These are phyloP conservation scores for Cadophora sp. DNA, from an alignment of 2,329 filamentous ascomycete genomes.

Conservation along the genomic window DNA sequence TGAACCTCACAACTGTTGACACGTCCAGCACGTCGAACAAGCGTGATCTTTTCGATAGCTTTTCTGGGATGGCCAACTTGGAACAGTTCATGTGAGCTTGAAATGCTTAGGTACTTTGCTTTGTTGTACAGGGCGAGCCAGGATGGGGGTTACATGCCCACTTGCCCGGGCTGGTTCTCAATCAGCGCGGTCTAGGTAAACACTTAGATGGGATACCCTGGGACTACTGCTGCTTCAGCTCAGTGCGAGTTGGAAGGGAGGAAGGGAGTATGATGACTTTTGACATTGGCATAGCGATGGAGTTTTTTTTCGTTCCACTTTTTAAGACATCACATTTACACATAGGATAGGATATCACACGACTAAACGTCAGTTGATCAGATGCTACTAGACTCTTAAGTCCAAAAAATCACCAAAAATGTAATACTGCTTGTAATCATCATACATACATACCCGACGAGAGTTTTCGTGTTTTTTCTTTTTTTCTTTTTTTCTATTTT, in stretches of 20 bases:
- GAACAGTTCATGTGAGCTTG: constrained; percentile 18
- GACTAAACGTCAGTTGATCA: neutral
- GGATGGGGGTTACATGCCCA: neutral
- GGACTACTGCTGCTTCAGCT: neutral
- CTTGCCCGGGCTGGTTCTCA: too few relatives aligned
- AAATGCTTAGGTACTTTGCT: neutral
- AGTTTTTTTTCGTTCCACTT: constrained; percentile 26
- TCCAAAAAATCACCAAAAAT: too few relatives aligned
- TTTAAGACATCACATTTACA: neutral
- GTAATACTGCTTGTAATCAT: constrained; percentile 5
- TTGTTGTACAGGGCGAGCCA: neutral
- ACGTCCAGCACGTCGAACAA: constrained; percentile 26
- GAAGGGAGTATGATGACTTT: constrained; percentile 4
- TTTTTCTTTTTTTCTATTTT: too few relatives aligned
- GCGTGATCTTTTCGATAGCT: constrained; percentile 38
- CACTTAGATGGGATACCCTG: neutral
- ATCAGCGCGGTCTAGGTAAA: too few relatives aligned
- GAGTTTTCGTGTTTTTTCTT: too few relatives aligned
- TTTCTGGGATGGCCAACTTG: constrained; percentile 36
- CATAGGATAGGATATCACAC: neutral
- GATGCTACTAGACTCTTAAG: too few relatives aligned
- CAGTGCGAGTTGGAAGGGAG: neutral
- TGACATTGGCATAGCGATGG: constrained; percentile 38
- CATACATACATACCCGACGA: neutral
- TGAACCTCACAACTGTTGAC: constrained; percentile 33